Base-by-base conservation (phyloP, 192 early-diverging fungal genomes). In the Coemansia sp. region DNA sequence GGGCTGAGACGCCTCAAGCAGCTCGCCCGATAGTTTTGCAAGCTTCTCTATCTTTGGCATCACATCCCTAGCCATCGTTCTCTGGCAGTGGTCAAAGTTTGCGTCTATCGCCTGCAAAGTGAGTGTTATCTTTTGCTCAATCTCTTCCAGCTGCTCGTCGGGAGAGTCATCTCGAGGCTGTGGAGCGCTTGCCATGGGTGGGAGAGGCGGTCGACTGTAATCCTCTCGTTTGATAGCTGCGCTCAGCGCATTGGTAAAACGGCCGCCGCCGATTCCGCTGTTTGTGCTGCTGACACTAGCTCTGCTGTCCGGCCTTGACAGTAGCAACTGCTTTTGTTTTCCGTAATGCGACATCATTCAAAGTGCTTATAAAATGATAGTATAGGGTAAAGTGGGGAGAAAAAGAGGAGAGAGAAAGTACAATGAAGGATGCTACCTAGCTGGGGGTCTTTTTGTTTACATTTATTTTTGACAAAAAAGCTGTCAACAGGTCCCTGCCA, bases 41-140 rank as follows among this genome's bases (percentile, higher is more conserved):
- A 81, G 56, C 15, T 22, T 40, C 59, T 81, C 78, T 11, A 81
- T 60, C 50, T 75, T 81, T 44, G 78, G 78, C 71, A 81, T 70
- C 22, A 81, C 72, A 41, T 74, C 72, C 8, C 78, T 60, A 0
- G 72, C 72, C 71, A 81, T 74, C 19, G 78, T 74, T 5, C 78
- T 57, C 52, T 81, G 78, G 60, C 78, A 68, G 52, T 67, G 64
- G 56, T 81, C 78, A 68, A 81, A 81, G 65, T 74, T 81, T 7
- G 78, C 78, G 36, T 81, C 78, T 20, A 81, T 81, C 3, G 72
- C 67, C 37, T 81, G 78, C 22, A 81, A 31, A 2, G 78, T 54
- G 33, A 81, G 54, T 0, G 78, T 81, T 57, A 81, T 74, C 60
- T 81, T 81, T 37, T 81, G 78, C 56, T 81, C 78, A n/a, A 81